phyloP scores from a whole-genome alignment of 805 yeast genomes.

The Candida oleophila region DNA sequence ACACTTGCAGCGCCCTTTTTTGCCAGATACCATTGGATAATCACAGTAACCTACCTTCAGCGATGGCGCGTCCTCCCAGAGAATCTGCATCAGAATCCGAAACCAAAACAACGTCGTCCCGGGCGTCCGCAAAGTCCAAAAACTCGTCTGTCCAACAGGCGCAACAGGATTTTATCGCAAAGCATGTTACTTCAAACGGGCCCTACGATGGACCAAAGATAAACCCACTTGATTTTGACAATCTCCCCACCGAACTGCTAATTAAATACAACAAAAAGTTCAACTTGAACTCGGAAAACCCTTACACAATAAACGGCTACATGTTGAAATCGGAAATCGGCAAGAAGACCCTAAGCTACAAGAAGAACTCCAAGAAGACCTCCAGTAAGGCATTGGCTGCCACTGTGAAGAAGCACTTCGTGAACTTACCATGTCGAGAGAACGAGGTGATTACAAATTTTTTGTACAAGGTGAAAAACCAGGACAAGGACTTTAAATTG shows the following conservation, averaged over 20 bases:
- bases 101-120: conserved; percentile 24
- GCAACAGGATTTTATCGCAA: conserved; percentile 64
- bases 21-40: too few species aligned
- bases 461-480: conserved; percentile 79
- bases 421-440: conserved; percentile 60
- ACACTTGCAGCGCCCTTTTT: too few species aligned
- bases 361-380: conserved; percentile 36
- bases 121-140: conserved; percentile 59
- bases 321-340: conserved; percentile 73
- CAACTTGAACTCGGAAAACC: conserved; percentile 54
- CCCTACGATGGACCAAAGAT: conserved; percentile 53
- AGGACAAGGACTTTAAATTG: conserved; percentile 45
- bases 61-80: conserved; percentile 13
- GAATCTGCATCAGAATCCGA: conserved; percentile 41
- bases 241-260: conserved; percentile 60
- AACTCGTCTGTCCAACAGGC: conserved; percentile 64
- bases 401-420: conserved; percentile 68
- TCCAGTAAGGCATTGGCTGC: conserved; percentile 60
- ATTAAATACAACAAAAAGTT: conserved; percentile 67
- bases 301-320: conserved; percentile 68
- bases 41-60: too few species aligned
- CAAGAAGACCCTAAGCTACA: conserved; percentile 52
- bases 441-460: conserved; percentile 86
- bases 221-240: conserved; percentile 69
- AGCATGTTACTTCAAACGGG: conserved; percentile 72